phyloP scores from a whole-genome alignment of 148 eudicot genomes.

The Fagopyrum esculentum region DNA sequence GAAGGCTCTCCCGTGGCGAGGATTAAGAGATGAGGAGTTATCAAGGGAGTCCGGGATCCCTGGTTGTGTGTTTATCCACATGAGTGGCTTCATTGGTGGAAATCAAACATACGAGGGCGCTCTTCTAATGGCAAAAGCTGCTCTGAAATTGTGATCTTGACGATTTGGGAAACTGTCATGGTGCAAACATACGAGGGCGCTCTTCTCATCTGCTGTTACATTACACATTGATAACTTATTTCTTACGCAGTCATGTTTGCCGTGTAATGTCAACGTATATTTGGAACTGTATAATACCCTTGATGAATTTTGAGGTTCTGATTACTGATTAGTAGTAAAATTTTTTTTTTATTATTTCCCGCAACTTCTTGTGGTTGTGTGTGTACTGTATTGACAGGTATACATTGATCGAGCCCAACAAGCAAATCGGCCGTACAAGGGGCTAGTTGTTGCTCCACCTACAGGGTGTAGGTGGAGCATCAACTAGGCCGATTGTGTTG shows the following conservation, averaged over 20 bases:
- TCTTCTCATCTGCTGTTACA: background rate
- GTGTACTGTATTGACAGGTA: too few species aligned
- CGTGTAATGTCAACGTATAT: background rate
- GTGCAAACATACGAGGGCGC: too few species aligned
- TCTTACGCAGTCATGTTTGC: background rate
- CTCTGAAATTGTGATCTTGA: slow-evolving; percentile 32
- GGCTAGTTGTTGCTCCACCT: too few species aligned
- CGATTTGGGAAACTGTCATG: background rate
- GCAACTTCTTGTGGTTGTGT: too few species aligned
- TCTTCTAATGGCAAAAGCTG: slow-evolving; percentile 80
- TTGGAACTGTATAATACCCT: background rate
- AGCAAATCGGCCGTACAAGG: too few species aligned
- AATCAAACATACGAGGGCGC: slow-evolving; percentile 73
- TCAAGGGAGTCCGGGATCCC: slow-evolving; percentile 54
- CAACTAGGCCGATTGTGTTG: too few species aligned
- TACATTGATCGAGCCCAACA: too few species aligned
- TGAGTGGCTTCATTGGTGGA: slow-evolving; percentile 98
- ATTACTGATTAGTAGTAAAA: background rate
- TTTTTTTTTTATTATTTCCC: too few species aligned
- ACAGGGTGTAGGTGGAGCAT: too few species aligned
- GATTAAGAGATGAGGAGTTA: slow-evolving; percentile 76
- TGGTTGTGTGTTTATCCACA: slow-evolving; percentile 80
- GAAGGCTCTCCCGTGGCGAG: slow-evolving; percentile 89
- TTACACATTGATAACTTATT: background rate
- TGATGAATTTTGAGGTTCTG: background rate